Conservation (phyloP, 1,284 basidiomycete species). For the Ceratobasidium sp. region DNA sequence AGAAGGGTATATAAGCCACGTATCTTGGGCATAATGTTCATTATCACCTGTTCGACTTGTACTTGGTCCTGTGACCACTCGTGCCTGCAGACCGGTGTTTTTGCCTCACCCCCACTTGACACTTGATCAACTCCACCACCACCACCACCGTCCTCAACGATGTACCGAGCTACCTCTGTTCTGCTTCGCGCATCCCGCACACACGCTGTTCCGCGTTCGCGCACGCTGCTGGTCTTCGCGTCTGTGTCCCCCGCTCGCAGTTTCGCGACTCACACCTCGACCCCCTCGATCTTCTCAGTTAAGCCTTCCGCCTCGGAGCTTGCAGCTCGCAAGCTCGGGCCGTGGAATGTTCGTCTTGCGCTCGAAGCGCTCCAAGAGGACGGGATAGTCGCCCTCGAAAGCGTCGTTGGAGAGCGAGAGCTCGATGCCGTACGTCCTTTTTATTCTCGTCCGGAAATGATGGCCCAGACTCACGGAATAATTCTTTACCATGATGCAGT, state of each 20-base stretch:
- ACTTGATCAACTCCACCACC: too few species aligned
- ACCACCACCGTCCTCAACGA: background rate
- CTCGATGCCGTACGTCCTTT: conserved; percentile 35
- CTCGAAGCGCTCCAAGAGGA: conserved; percentile 44
- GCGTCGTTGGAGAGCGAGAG: conserved; percentile 38
- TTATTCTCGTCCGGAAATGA: background rate
- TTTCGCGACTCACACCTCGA: conserved; percentile 12
- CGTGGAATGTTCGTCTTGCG: conserved; percentile 27
- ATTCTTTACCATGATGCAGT: background rate
- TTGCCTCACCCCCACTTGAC: background rate
- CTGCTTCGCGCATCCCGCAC: background rate
- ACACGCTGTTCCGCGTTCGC: background rate
- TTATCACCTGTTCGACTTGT: background rate
- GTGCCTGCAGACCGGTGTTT: conserved; percentile 10
- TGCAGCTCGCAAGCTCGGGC: conserved; percentile 26
- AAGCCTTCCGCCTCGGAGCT: conserved; percentile 23
- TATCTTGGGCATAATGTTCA: background rate
- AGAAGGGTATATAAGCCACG: background rate
- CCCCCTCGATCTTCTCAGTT: conserved; percentile 10
- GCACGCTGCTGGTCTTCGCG: background rate
- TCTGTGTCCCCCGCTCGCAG: background rate
- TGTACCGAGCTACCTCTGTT: background rate
- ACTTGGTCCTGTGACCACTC: conserved; percentile 13
- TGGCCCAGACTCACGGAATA: too few species aligned
- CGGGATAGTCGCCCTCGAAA: conserved; percentile 43